Base-by-base conservation (phyloP, 345 rosid genomes). In the Populus deltoides region DNA sequence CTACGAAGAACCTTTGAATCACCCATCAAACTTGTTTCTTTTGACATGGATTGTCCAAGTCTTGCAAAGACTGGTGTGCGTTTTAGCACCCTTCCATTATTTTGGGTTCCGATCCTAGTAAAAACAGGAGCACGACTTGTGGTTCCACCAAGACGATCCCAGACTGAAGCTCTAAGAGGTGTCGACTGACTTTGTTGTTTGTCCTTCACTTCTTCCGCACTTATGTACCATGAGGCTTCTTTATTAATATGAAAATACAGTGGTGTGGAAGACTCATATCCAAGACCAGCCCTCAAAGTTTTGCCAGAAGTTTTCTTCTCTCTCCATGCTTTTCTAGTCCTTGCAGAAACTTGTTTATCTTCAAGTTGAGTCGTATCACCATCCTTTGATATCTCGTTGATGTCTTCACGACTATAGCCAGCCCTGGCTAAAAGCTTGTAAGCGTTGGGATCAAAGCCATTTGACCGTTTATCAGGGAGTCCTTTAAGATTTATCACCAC, bases 381-480 rank as follows among this genome's bases (percentile, higher is more conserved):
- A 16, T 49, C 55, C 20, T 49, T 65, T 12, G 33, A 15, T 61
- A 25, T 12, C 16, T 61, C 1, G 12, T 61, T n/a, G 29, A 61
- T 61, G 11, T 38, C 31, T 0, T 62, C 51, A 1, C 8, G 3
- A 45, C 29, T 57, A 27, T 57, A 77, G 2, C 70, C 63, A 1
- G 5, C 63, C 22, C 18, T 77, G 0, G 79, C 73, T 17, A 77
- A 59, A 12, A 71, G 53, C 51, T 39, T 70, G 35, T 69, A 77
- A 41, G 75, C 47, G 3, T 70, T 77, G 5, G 69, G 57, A 29
- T 77, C 57, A n/a, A 66, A 75, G 3, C 62, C 78, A 29, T 66
- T 22, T 7, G 17, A 27, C 7, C 45, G 17, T 35, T 9, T 76
- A 2, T 31, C 13, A 1, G 73, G 49, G 6, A 67, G 61, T 8